Evolutionary conservation across 192 early-diverging fungal species (phyloP), one percentile per base, ranked within the genome.

Genomic region (Obelidium mucronatum): DNA sequence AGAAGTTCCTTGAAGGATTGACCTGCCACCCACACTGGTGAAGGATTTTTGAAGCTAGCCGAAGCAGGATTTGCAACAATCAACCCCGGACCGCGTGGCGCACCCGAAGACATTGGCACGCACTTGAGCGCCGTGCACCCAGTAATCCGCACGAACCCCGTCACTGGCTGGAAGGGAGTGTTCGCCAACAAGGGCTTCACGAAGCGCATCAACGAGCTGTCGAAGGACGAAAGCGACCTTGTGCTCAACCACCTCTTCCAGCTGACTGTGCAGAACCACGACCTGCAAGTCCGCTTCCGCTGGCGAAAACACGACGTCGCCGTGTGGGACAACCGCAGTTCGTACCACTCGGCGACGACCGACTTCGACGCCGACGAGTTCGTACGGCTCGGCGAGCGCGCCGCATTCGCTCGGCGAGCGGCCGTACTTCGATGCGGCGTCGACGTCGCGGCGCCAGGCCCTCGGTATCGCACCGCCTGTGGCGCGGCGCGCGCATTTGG

Each of bases 111-210:
- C 36, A 11, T 58, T 1, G 30, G 74, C 22, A 74, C 78, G 6
- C 55, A 60, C 34, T 30, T 80, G 28, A 33, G 26, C 33, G 55
- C 67, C 70, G 76, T 61, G 33, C 79, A 80, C 52, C 79, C 79
- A 3, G 52, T 80, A 13, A 64, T 92, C n/a, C n/a, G n/a, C n/a
- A n/a, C n/a, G n/a, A n/a, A n/a, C n/a, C n/a, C n/a, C n/a, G n/a
- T n/a, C n/a, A 92, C 91, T 1, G 87, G 88, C 8, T 86, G 87
- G 86, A 91, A 91, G 62, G 78, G 84, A n/a, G 67, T 92, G 30
- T 92, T 51, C n/a, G 48, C 48, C 51, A 92, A 92, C 74, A 77
- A 80, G 34, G 84, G 78, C 26, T 91, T 91, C 66, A 90, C 89
- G 3, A 82, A 82, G 5, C 80, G 79, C 37, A 90, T 92, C 72